These are phyloP conservation scores for Juncus inflexus DNA, from an alignment of 176 grass and related monocot genomes.

Conservation along the genomic window DNA sequence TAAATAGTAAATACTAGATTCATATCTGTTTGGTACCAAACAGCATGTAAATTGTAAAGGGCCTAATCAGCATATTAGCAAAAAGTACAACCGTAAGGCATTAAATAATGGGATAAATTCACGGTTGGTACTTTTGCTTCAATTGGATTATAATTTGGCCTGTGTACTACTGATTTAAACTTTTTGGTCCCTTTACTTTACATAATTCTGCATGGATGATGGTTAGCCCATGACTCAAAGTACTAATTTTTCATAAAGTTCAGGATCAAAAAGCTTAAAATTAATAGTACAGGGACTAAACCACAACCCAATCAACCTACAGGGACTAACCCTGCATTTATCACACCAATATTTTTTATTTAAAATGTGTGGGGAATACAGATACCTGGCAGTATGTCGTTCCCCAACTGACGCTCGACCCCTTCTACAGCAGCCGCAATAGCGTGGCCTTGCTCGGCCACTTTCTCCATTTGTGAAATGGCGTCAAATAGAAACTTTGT, in stretches of 20 bases:
- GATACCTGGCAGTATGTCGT: conserved; percentile 39
- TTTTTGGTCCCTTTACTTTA: neutral
- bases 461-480: conserved; percentile 85
- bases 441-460: conserved; percentile 68
- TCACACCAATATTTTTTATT: too few species aligned
- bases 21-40: neutral
- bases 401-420: conserved; percentile 51
- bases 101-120: too few species aligned
- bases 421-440: conserved; percentile 71
- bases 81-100: neutral
- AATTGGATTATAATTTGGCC: too few species aligned
- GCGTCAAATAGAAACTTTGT: conserved; percentile 74
- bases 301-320: too few species aligned
- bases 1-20: neutral
- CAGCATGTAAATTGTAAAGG: conserved; percentile 4
- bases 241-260: conserved; percentile 3
- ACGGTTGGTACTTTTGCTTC: neutral
- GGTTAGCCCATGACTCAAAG: neutral
- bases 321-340: too few species aligned
- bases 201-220: neutral
- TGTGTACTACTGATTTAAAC: too few species aligned
- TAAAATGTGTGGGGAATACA: neutral
- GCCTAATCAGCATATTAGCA: neutral
- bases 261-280: neutral
- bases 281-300: too few species aligned